Percentiles rank a stretch among this genome's conserved stretches.
Evolutionary conservation across 331 rosid genomes (phyloP).

Genomic region (Saraca asoca): DNA sequence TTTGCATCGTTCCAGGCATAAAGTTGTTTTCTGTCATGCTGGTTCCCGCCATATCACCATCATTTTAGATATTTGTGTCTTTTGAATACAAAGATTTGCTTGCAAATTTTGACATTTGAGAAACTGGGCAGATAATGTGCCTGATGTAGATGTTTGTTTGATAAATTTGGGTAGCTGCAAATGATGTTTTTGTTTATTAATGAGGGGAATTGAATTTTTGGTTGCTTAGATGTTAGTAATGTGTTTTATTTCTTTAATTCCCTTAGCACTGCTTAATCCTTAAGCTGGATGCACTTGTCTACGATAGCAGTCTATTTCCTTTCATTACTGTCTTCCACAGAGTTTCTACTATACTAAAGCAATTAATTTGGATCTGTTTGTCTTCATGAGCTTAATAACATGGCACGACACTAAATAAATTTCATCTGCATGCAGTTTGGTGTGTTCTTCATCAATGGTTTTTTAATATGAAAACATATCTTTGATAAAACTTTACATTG

Average conservation of each 20-base stretch:
- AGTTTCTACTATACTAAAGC: not conserved
- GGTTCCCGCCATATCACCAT: not conserved
- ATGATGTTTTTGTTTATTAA: not conserved
- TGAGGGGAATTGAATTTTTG: not conserved
- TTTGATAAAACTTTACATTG: not conserved
- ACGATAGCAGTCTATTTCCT: conserved; percentile 1
- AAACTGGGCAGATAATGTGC: not conserved
- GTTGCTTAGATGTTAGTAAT: not conserved
- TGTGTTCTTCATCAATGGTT: too few relatives aligned
- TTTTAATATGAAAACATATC: not conserved
- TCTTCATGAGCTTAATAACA: not conserved
- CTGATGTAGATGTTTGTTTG: not conserved
- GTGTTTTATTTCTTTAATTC: conserved; percentile 11
- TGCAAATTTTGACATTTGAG: conserved; percentile 5
- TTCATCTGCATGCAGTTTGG: not conserved
- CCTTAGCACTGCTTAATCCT: not conserved
- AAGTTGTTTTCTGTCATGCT: not conserved
- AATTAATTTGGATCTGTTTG: too few relatives aligned
- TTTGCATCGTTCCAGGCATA: not conserved
- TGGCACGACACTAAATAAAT: not conserved
- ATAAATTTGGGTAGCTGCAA: not conserved
- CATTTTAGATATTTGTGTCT: not conserved
- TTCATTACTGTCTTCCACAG: not conserved
- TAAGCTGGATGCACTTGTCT: not conserved
- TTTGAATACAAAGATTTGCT: not conserved